These are phyloP conservation scores for Phytophthora colocasiae DNA, from an alignment of 352 stramenopile species.

Conservation along the genomic window DNA sequence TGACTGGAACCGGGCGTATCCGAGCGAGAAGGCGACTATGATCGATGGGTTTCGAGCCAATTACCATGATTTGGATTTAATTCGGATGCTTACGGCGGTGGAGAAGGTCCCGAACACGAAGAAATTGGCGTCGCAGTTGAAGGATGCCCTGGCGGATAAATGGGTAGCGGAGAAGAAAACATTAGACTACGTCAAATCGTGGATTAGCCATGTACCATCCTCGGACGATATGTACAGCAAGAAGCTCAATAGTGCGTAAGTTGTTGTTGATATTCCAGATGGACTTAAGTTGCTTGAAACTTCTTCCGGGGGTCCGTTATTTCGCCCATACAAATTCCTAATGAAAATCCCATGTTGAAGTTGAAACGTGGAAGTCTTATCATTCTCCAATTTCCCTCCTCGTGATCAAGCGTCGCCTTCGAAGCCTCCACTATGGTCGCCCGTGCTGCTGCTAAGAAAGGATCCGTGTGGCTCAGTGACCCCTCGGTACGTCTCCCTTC, in stretches of 20 bases:
- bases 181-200: not conserved
- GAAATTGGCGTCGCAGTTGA: not conserved
- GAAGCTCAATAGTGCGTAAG: not conserved
- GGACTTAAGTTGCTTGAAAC: no score
- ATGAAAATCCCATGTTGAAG: slow-evolving; percentile 30
- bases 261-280: not conserved
- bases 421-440: slow-evolving; percentile 38
- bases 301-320: not conserved
- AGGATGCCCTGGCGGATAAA: not conserved
- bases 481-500: slow-evolving; percentile 36
- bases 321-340: slow-evolving; percentile 16
- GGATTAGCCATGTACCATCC: not conserved
- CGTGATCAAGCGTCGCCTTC: slow-evolving; percentile 5
- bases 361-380: slow-evolving; percentile 23
- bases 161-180: not conserved
- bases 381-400: slow-evolving; percentile 31
- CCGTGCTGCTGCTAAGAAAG: slow-evolving; percentile 45
- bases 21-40: not conserved
- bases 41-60: not conserved
- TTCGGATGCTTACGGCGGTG: not conserved
- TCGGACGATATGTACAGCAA: not conserved
- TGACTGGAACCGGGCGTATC: not conserved
- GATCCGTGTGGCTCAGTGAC: slow-evolving; percentile 52
- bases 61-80: not conserved
- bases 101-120: not conserved